These are phyloP conservation scores for Aureobasidium sp. DNA, from an alignment of 2,329 filamentous ascomycete genomes.

Conservation along the genomic window DNA sequence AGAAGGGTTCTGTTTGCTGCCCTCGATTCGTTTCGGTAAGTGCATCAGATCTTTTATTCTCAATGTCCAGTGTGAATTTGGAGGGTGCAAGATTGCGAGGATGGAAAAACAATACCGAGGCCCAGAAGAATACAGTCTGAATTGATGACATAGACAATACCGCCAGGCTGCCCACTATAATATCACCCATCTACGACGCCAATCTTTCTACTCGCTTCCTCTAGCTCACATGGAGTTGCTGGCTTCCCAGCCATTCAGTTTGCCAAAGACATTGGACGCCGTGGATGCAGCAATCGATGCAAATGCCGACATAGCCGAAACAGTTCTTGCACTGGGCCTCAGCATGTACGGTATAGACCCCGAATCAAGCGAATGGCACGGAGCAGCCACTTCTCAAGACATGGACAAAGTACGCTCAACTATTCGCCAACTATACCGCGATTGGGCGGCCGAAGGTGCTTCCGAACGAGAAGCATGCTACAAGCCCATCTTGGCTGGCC, in stretches of 20 bases:
- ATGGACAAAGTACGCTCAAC: slow-evolving; percentile 89
- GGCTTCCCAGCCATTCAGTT: slow-evolving; percentile 70
- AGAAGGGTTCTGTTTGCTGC: slow-evolving; percentile 69
- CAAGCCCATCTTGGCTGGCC: slow-evolving; percentile 58
- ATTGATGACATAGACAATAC: slow-evolving; percentile 42
- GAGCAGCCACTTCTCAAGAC: slow-evolving; percentile 62
- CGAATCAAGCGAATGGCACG: slow-evolving; percentile 53
- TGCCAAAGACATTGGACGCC: slow-evolving; percentile 67
- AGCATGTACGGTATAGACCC: slow-evolving; percentile 53
- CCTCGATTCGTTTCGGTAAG: slow-evolving; percentile 83
- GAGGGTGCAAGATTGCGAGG: not conserved
- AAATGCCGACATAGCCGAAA: slow-evolving; percentile 75
- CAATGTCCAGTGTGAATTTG: not conserved
- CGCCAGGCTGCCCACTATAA: slow-evolving; percentile 79
- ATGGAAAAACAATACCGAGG: not conserved
- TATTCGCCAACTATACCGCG: slow-evolving; percentile 85
- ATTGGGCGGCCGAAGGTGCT: slow-evolving; percentile 77
- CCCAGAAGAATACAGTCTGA: not conserved
- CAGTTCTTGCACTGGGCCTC: slow-evolving; percentile 64
- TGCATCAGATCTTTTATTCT: slow-evolving; percentile 1
- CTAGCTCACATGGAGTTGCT: slow-evolving; percentile 76
- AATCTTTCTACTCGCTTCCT: slow-evolving; percentile 87
- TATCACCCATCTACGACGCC: slow-evolving; percentile 79
- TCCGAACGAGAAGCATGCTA: slow-evolving; percentile 71
- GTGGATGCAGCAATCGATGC: slow-evolving; percentile 82